Base-by-base conservation (phyloP, 371 early-diverging fungal species). In the Circinella umbellata region DNA sequence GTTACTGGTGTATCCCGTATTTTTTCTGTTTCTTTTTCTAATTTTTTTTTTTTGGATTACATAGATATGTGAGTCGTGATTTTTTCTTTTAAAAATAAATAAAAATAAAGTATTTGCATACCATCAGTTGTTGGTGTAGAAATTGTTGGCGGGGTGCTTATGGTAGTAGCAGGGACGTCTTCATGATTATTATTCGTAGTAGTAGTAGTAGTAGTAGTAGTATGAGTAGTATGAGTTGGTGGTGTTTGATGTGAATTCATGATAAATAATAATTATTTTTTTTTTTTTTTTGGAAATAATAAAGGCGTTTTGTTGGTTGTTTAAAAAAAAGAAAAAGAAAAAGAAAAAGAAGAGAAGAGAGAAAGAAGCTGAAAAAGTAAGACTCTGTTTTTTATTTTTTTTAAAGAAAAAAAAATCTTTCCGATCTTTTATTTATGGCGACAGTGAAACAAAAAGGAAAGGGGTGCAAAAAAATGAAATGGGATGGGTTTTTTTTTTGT, bases 311-410 rank as follows among this genome's bases (percentile, higher is more conserved):
- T 47, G 27, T 27, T 27, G 42, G 42, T 42, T 42, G 42, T 42
- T 9, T 6, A 67, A 67, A 67, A 67, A 49, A 61, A 57, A 35
- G n/a, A 67, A 20, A 55, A 38, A 38, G n/a, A 55, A 69, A 48
- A 39, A 17, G 51, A 35, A 61, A 68, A 61, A 47, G 18, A 61
- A 67, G 37, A 17, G 48, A 27, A 66, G 15, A 57, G 10, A 64
- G 35, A 51, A 51, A 27, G 13, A n/a, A 53, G 49, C 7, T n/a
- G 34, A 47, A 34, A 64, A 64, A 51, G 15, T 13, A 51, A 27
- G 27, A 27, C 27, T 27, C 27, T 27, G 27, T 27, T 0, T 27
- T 27, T 27, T n/a, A n/a, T n/a, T 27, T 27, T 27, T 27, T 27
- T 27, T 1, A 27, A 27, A 27, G 27, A 27, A 27, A 27, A 27